Conservation (phyloP, 495 filamentous ascomycete species). For the Barbatosphaeria neglecta region DNA sequence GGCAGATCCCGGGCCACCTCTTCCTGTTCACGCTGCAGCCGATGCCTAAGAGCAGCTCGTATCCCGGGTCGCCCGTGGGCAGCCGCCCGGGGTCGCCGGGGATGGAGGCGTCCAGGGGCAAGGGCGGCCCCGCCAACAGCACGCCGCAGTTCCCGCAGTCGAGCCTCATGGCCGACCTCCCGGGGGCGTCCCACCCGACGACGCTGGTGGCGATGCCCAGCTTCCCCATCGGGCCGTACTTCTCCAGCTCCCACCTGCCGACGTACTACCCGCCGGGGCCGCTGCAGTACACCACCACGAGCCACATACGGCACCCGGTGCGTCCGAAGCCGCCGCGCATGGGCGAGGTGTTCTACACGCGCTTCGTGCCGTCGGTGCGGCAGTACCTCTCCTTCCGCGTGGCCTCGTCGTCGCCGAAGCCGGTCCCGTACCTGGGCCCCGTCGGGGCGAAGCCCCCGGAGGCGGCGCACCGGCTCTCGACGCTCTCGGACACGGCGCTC, state of each 20-base stretch:
- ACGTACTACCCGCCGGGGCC: slow-evolving; percentile 84
- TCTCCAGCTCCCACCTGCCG: slow-evolving; percentile 67
- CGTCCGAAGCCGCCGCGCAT: slow-evolving; percentile 81
- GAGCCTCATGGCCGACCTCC: slow-evolving; percentile 14
- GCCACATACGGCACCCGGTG: slow-evolving; percentile 72
- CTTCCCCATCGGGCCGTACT: slow-evolving; percentile 52
- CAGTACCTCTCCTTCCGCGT: slow-evolving; percentile 86
- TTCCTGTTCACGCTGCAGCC: slow-evolving; percentile 83
- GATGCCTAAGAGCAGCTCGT: slow-evolving; percentile 26
- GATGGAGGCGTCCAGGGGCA: slow-evolving; percentile 24
- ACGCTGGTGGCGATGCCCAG: slow-evolving; percentile 21
- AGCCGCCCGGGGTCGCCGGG: slow-evolving; percentile 51
- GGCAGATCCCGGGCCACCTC: slow-evolving; percentile 78
- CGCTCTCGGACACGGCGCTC: slow-evolving; percentile 56
- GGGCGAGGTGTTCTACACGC: slow-evolving; percentile 79
- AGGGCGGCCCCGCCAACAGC: neutral
- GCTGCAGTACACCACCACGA: slow-evolving; percentile 67
- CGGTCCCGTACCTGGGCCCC: slow-evolving; percentile 44
- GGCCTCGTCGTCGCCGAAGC: slow-evolving; percentile 46
- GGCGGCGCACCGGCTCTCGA: slow-evolving; percentile 17
- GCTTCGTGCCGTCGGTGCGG: slow-evolving; percentile 68
- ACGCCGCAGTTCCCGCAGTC: slow-evolving; percentile 3
- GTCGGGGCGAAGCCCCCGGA: slow-evolving; percentile 24
- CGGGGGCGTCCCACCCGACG: slow-evolving; percentile 15
- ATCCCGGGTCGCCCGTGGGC: slow-evolving; percentile 40